Base-by-base conservation (phyloP, 2,329 filamentous ascomycete genomes). In the Penicillium fuscoglaucum region DNA sequence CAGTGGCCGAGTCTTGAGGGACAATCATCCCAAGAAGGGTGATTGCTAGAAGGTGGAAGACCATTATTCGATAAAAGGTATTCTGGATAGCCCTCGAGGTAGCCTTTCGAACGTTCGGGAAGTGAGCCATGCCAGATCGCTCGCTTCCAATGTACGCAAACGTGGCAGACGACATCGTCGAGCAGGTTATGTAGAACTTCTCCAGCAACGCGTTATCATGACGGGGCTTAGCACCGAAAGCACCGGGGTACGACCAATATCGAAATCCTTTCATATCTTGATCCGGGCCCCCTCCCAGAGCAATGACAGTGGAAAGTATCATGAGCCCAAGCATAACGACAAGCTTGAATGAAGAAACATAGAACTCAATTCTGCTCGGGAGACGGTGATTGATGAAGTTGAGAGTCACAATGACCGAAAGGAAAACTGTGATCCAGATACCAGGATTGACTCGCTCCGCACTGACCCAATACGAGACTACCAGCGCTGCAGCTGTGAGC, bases 61-160 rank as follows among this genome's bases (percentile, higher is more conserved):
- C 80, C 66, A 91, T 75, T 70, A 93, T 91, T 57, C 90, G 89
- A 78, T 86, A 93, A 73, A 93, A 92, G 58, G 88, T 92, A 46
- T 91, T 82, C 72, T 86, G 88, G 78, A 92, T 91, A 52, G 89
- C 89, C 60, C 87, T 84, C 12, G 89, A 89, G 52, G 93, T 87
- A 24, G 86, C 89, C 73, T 85, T 86, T 69, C 88, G 84, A 1
- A 90, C 89, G 76, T 92, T 91, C 74, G 90, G 87, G 0, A 88
- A 88, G 74, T 91, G 88, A 47, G 87, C 87, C 43, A 92, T 87
- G 75, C 88, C 89, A 51, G 91, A 86, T 26, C 91, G 80, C 71
- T 92, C 89, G 12, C 88, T 90, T 57, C 88, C 89, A 6, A 91
- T 81, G 70, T 90, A 93, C 52, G 90, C 89, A 64, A 92, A 92